Evolutionary conservation across 768 basidiomycete species (phyloP), one percentile per base, ranked within the genome.

Genomic region (Lepiota subincarnata): DNA sequence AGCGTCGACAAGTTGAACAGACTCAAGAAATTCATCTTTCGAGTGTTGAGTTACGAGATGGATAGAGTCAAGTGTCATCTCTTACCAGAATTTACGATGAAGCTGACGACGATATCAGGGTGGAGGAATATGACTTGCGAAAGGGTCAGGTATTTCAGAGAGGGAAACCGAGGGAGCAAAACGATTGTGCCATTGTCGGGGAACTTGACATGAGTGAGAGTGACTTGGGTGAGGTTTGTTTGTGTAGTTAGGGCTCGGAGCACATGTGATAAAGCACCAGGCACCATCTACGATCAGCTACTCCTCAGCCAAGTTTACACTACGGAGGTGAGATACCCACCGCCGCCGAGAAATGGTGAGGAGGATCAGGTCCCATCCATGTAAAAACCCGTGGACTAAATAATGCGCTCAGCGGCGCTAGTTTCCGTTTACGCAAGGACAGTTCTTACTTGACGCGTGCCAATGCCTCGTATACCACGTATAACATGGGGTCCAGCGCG

Each of bases 341-440:
- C 26, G 82, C 80, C n/a, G 70, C 80, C 0, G 82, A 82, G 59
- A 83, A 80, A 58, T 84, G 79, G 54, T 84, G 81, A 11, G 74
- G 76, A 20, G 82, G 81, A 59, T 82, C 81, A 3, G 80, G 81
- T 2, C 81, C 79, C n/a, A 69, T 76, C 84, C 84, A 84, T 18
- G 66, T 66, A 58, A 83, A 83, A 18, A 57, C 62, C 41, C 65
- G 67, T 31, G 80, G 81, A 48, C 80, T 80, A 51, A 5, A 8
- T 36, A 43, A 19, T 26, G 45, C 16, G 31, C 13, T 37, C 41
- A 42, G 34, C 19, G n/a, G 14, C 44, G 28, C 3, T 6, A 31
- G 10, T n/a, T 6, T 2, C 22, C 18, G 24, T 28, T 18, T 39
- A 16, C 12, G 24, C 6, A 16, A 48, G 7, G 19, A 53, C 19